phyloP scores from a whole-genome alignment of 495 filamentous ascomycete genomes.

The Podospora anserina region DNA sequence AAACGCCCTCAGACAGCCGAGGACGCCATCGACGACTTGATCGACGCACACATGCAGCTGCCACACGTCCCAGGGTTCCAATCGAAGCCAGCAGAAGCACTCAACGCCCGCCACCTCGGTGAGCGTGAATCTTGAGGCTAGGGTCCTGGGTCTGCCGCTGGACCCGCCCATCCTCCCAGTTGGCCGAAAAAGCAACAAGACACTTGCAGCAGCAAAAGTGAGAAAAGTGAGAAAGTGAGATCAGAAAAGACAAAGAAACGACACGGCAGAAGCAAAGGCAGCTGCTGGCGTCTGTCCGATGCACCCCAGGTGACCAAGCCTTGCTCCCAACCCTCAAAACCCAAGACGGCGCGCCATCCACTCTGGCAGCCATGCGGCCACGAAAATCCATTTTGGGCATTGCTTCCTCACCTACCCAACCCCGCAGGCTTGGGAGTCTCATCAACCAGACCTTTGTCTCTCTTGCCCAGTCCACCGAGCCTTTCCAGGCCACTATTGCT shows the following conservation, averaged over 20 bases:
- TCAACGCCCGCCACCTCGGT: neutral
- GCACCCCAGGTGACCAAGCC: neutral
- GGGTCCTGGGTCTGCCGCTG: slow-evolving; percentile 3
- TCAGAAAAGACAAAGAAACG: neutral
- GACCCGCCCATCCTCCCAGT: slow-evolving; percentile 9
- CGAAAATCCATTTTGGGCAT: slow-evolving; percentile 3
- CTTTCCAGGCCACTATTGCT: neutral
- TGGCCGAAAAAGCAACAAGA: slow-evolving; percentile 2
- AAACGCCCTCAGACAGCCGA: neutral
- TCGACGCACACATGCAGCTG: neutral
- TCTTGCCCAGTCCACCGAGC: neutral
- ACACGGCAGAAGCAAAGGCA: slow-evolving; percentile 1
- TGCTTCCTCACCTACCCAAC: slow-evolving; percentile 1
- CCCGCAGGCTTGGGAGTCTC: slow-evolving; percentile 10
- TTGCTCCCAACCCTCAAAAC: slow-evolving; percentile 3
- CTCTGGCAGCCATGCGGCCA: slow-evolving; percentile 12
- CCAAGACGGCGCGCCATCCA: neutral
- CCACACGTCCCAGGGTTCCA: neutral
- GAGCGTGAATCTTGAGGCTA: slow-evolving; percentile 9
- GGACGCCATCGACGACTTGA: neutral
- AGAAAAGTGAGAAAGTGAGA: neutral
- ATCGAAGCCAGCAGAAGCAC: neutral
- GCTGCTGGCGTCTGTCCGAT: slow-evolving; percentile 6
- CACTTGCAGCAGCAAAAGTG: neutral
- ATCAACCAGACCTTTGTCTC: slow-evolving; percentile 6